Conservation (phyloP, 331 rosid species). For the Phaseolus coccineus region DNA sequence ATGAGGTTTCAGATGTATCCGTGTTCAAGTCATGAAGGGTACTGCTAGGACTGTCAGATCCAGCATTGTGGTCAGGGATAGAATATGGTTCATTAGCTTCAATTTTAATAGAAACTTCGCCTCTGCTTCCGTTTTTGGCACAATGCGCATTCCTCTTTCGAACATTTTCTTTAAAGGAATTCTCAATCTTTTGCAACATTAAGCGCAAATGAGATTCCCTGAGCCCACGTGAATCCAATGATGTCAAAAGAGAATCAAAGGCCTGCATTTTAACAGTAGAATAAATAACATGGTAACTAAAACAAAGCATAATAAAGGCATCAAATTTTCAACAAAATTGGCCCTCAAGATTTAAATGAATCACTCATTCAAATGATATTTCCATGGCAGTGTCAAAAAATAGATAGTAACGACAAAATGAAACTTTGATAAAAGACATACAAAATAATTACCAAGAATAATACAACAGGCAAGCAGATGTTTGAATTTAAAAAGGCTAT, state of each 20-base stretch:
- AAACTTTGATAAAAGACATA: neutral
- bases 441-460: neutral
- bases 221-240: slow-evolving; percentile 89
- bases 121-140: slow-evolving; percentile 47
- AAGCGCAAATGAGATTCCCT: slow-evolving; percentile 96
- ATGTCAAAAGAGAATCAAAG: slow-evolving; percentile 77
- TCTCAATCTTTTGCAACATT: slow-evolving; percentile 90
- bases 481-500: slow-evolving; percentile 22
- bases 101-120: slow-evolving; percentile 52
- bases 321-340: slow-evolving; percentile 10
- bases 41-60: slow-evolving; percentile 82
- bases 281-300: slow-evolving; percentile 31
- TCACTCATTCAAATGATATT: neutral
- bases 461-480: neutral
- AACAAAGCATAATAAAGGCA: slow-evolving; percentile 5
- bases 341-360: slow-evolving; percentile 10
- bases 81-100: slow-evolving; percentile 63
- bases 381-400: neutral
- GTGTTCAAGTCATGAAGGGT: slow-evolving; percentile 65
- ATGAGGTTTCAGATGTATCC: slow-evolving; percentile 65
- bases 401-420: neutral
- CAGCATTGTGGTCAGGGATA: slow-evolving; percentile 53
- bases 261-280: slow-evolving; percentile 59
- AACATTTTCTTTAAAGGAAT: slow-evolving; percentile 79
- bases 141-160: slow-evolving; percentile 57